Percentiles rank a stretch among this genome's conserved stretches.
Conservation (phyloP, 208 protist species). For the Wallacemonas collosoma region DNA sequence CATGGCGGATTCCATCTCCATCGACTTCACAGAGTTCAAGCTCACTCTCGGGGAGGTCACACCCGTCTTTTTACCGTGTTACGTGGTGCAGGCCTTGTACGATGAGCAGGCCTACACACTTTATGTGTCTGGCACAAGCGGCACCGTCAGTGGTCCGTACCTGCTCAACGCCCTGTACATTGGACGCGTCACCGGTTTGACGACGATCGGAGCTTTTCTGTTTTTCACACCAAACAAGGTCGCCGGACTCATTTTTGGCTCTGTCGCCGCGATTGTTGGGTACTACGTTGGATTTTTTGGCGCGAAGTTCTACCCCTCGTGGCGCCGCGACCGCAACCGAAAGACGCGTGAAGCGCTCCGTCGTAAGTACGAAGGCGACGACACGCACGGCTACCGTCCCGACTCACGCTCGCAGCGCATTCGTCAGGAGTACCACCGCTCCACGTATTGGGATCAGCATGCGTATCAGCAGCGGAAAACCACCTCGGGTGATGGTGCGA, state of each 20-base stretch:
- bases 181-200: slow-evolving; percentile 42
- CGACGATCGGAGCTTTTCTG: slow-evolving; percentile 28
- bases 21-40: slow-evolving; percentile 58
- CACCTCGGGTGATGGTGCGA: not conserved
- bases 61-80: slow-evolving; percentile 83
- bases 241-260: slow-evolving; percentile 54
- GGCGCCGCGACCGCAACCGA: slow-evolving; percentile 56
- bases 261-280: slow-evolving; percentile 32
- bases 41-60: slow-evolving; percentile 67
- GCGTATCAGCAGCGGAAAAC: slow-evolving; percentile 42
- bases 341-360: slow-evolving; percentile 44
- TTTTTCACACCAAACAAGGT: slow-evolving; percentile 74
- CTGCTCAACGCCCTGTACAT: slow-evolving; percentile 78
- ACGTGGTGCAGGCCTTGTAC: slow-evolving; percentile 79
- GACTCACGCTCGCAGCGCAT: slow-evolving; percentile 53
- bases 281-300: slow-evolving; percentile 79
- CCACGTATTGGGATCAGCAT: slow-evolving; percentile 86
- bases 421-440: slow-evolving; percentile 70
- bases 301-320: slow-evolving; percentile 53
- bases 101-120: slow-evolving; percentile 77
- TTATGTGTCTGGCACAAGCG: slow-evolving; percentile 70
- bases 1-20: slow-evolving; percentile 44
- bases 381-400: slow-evolving; percentile 61
- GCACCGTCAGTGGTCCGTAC: slow-evolving; percentile 72
- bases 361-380: slow-evolving; percentile 28